Conservation (phyloP, 306 rosid species). For the Ceratonia siliqua region DNA sequence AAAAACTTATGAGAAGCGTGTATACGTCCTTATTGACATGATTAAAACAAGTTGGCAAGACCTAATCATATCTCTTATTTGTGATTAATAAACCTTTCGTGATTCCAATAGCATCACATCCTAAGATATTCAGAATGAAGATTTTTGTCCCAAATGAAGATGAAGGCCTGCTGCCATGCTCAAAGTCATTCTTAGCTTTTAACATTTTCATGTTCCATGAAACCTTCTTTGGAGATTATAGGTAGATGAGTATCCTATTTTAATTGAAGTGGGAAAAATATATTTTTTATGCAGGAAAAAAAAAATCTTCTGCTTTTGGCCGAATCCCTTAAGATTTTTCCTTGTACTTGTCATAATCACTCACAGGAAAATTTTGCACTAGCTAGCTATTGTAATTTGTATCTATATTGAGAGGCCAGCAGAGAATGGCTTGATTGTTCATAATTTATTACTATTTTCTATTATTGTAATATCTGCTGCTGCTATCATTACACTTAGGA, state of each 20-base stretch:
- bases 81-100: slow-evolving; percentile 25
- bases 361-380: slow-evolving; percentile 29
- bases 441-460: too few species aligned
- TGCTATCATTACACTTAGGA: background rate
- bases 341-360: slow-evolving; percentile 53
- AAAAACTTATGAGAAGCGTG: slow-evolving; percentile 40
- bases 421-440: background rate
- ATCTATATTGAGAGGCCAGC: background rate
- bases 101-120: slow-evolving; percentile 40
- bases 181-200: slow-evolving; percentile 12
- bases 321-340: slow-evolving; percentile 42
- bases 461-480: background rate
- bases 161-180: background rate
- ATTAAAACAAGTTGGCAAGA: slow-evolving; percentile 49
- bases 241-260: background rate
- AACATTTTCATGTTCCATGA: background rate
- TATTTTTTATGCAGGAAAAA: too few species aligned
- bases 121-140: slow-evolving; percentile 35
- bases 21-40: slow-evolving; percentile 33
- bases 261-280: background rate
- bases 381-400: background rate
- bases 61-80: slow-evolving; percentile 37
- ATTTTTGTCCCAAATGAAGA: slow-evolving; percentile 27
- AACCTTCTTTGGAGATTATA: background rate
- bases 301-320: slow-evolving; percentile 25